These are phyloP conservation scores for Biscogniauxia sp. DNA, from an alignment of 2,329 filamentous ascomycete genomes.

Conservation along the genomic window DNA sequence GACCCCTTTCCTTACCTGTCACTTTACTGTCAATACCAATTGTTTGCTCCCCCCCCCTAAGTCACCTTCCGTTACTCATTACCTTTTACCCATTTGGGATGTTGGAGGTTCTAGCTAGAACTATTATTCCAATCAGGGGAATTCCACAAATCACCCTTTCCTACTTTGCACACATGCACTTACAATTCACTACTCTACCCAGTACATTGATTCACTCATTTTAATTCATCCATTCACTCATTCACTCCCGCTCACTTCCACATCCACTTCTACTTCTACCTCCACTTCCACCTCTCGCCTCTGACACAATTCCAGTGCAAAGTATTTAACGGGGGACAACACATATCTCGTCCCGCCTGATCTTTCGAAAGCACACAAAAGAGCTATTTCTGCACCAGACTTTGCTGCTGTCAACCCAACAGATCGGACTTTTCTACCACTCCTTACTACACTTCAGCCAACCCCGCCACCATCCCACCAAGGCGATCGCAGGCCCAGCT, in stretches of 20 bases:
- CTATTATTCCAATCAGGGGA: not conserved
- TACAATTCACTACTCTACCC: not conserved
- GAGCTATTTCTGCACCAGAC: constrained; percentile 49
- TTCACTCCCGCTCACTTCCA: not conserved
- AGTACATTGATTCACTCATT: not conserved
- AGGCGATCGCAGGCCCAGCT: constrained; percentile 17
- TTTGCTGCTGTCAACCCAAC: constrained; percentile 33
- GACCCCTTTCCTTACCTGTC: not conserved
- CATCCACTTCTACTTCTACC: too few relatives aligned
- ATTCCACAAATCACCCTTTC: not conserved
- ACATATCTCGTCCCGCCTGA: constrained; percentile 19
- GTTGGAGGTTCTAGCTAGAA: too few relatives aligned
- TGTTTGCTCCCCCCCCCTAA: not conserved
- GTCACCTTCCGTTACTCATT: not conserved
- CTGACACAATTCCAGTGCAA: constrained; percentile 17
- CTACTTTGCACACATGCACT: constrained; percentile 4
- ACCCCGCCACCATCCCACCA: constrained; percentile 26
- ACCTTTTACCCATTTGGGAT: not conserved
- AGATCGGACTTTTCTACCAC: constrained; percentile 19
- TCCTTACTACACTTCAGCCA: constrained; percentile 27
- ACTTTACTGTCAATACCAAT: not conserved
- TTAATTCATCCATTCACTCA: not conserved
- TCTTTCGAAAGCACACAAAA: constrained; percentile 41
- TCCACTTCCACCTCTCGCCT: too few relatives aligned
- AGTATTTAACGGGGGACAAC: constrained; percentile 7